A percentile compares a stretch with the other conserved stretches of the same genome.
These are phyloP conservation scores for Tetrapisispora namnaoensis DNA, from an alignment of 805 yeast species.

Conservation along the genomic window DNA sequence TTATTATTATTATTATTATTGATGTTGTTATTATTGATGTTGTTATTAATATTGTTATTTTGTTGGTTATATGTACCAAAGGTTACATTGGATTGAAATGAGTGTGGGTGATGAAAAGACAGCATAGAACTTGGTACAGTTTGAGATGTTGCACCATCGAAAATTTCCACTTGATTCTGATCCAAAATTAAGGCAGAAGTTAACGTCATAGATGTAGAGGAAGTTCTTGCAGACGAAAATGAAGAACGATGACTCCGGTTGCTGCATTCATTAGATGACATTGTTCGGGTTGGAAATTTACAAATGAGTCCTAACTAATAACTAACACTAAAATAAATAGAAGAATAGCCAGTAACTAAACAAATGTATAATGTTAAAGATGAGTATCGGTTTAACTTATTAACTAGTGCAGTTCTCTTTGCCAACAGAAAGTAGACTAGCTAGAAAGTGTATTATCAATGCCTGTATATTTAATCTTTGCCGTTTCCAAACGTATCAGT, in stretches of 20 bases:
- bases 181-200: constrained; percentile 31
- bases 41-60: neutral
- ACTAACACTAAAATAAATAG: neutral
- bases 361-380: no score
- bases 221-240: constrained; percentile 27
- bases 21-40: neutral
- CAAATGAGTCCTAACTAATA: neutral
- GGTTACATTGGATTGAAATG: constrained; percentile 29
- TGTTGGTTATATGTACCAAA: neutral
- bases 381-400: no score
- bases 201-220: constrained; percentile 26
- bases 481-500: no score
- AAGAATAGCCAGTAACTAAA: no score
- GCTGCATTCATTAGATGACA: neutral
- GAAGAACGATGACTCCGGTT: constrained; percentile 14
- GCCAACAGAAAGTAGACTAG: no score
- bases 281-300: neutral
- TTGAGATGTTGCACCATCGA: constrained; percentile 69
- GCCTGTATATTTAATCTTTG: no score
- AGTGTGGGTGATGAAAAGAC: constrained; percentile 64
- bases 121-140: constrained; percentile 70
- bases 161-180: constrained; percentile 61
- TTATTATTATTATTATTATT: no score
- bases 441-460: no score
- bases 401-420: no score